Evolutionary conservation across 78 protist genomes (phyloP).

Genomic region (Thecamonas trahens): DNA sequence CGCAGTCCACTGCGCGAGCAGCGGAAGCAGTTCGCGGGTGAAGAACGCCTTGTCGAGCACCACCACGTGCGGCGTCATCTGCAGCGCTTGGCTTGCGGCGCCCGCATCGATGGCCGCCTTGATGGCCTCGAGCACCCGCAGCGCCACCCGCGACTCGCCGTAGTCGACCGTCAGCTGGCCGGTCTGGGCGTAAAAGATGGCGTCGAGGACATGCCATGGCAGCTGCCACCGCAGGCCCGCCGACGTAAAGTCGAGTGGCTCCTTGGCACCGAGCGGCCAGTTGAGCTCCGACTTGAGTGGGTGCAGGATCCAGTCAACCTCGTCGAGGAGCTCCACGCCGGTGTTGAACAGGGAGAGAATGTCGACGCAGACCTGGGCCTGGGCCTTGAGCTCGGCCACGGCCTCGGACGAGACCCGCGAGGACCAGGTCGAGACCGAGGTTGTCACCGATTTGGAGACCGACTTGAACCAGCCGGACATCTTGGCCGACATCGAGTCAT

Average conservation of each 20-base stretch:
- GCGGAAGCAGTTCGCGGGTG: constrained; percentile 8
- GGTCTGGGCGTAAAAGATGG: constrained; percentile 24
- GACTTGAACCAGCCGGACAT: no score
- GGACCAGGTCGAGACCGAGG: no score
- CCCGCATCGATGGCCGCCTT: not conserved
- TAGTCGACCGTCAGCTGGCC: not conserved
- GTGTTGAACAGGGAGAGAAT: not conserved
- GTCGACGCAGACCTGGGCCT: not conserved
- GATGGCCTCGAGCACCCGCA: constrained; percentile 4
- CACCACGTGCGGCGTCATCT: constrained; percentile 39
- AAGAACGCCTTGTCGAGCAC: constrained; percentile 30
- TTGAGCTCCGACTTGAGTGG: constrained; percentile 67
- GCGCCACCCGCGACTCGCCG: not conserved
- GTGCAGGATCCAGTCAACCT: constrained; percentile 65
- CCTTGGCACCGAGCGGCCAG: constrained; percentile 57
- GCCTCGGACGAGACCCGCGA: no score
- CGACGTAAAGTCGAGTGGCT: constrained; percentile 21
- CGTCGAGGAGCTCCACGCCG: constrained; percentile 34
- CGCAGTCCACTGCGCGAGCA: constrained; percentile 32
- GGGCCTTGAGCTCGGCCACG: not conserved
- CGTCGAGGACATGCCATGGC: constrained; percentile 46
- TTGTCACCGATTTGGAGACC: no score
- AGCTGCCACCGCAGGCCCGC: constrained; percentile 56
- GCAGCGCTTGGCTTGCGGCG: constrained; percentile 3
- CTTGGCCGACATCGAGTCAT: not conserved